These are phyloP conservation scores for Fusarium nurragi DNA, from an alignment of 2,329 filamentous ascomycete species.

Conservation along the genomic window DNA sequence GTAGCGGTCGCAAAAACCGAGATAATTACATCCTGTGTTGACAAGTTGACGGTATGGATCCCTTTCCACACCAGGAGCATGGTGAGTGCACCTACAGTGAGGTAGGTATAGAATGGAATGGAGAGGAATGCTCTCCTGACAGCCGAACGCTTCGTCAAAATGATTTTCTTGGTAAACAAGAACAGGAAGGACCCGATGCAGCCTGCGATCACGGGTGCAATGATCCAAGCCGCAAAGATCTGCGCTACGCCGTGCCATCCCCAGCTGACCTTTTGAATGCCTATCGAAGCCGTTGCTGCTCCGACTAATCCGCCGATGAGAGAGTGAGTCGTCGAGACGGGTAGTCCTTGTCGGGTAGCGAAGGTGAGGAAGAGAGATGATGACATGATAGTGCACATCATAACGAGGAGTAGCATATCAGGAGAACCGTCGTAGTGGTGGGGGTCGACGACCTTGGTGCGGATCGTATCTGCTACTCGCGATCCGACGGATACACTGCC, in stretches of 20 bases:
- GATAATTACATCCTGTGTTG: conserved; percentile 40
- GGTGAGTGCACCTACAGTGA: conserved; percentile 49
- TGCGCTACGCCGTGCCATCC: conserved; percentile 51
- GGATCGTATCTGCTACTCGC: conserved; percentile 68
- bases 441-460: conserved; percentile 60
- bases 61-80: conserved; percentile 64
- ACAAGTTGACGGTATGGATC: conserved; percentile 41
- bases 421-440: conserved; percentile 63
- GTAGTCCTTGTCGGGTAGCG: conserved; percentile 61
- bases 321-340: conserved; percentile 64
- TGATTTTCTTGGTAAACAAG: conserved; percentile 47
- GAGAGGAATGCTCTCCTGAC: conserved; percentile 49
- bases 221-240: conserved; percentile 52
- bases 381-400: conserved; percentile 63
- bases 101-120: conserved; percentile 52
- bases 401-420: conserved; percentile 62
- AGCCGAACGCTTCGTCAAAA: conserved; percentile 45
- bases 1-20: conserved; percentile 56
- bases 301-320: conserved; percentile 57
- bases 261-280: conserved; percentile 51
- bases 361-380: conserved; percentile 63
- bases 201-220: conserved; percentile 50
- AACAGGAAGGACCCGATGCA: conserved; percentile 48
- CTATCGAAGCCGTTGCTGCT: conserved; percentile 50
- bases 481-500: conserved; percentile 69